Base-by-base conservation (phyloP, 2,329 filamentous ascomycete species). In the Nannizzia gypsea region DNA sequence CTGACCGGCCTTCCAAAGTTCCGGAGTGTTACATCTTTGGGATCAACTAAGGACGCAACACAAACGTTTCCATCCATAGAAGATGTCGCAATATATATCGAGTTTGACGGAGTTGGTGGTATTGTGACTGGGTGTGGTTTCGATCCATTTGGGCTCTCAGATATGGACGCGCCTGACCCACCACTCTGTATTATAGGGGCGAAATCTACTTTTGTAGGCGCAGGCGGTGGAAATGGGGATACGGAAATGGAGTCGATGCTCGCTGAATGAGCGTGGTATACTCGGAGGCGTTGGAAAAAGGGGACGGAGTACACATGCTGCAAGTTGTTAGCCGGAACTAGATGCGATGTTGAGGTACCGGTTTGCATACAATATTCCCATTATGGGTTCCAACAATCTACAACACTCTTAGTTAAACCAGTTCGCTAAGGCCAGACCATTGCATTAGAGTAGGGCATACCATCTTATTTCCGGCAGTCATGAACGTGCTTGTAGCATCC, bases 41-140 rank as follows among this genome's bases (percentile, higher is more conserved):
- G 76, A 68, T 99, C 92, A 20, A 93, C 76, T 20, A 99, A 76
- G 0, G 90, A 95, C 61, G 90, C 86, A 0, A 99, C 83, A 67
- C 93, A 97, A 13, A 99, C 89, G 69, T 96, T 92, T 17, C 93
- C 95, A 72, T 99, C 93, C 69, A 95, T 89, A 0, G 93, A 97
- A 0, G 93, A 90, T 0, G 92, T 95, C 1, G 88, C 92, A 65
- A 99, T 88, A 71, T 93, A 89, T 44, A 99, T 95, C 59, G 91
- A 86, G 67, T 96, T 97, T 1, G 89, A 91, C 0, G 90, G 88
- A 0, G 81, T 89, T 61, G 85, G 84, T 0, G 88, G 84, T 1
- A 96, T 77, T 15, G 60, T 28, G 3, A 63, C 52, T 26, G 69
- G 66, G 20, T 64, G 67, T 8, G 59, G 59, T 40, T 36, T 46